Percentiles rank a stretch among this genome's conserved stretches.
Conservation (phyloP, 768 basidiomycete genomes). For the Suillus cothurnatus region DNA sequence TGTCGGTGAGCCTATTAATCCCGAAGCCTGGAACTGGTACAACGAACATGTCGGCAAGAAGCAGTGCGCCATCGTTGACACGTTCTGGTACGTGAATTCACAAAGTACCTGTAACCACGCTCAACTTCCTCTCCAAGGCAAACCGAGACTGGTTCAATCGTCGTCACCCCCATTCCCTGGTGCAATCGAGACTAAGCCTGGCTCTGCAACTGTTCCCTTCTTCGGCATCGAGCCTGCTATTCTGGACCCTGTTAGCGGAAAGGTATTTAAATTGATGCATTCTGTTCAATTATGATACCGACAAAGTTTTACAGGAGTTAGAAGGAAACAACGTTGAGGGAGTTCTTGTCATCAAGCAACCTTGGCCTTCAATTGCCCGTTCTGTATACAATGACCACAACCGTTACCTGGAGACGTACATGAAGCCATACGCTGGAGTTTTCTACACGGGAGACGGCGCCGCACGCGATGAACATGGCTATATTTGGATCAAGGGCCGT, state of each 20-base stretch:
- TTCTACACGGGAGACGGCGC: conserved; percentile 99
- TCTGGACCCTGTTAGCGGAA: conserved; percentile 80
- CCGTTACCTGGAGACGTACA: conserved; percentile 78
- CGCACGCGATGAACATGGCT: conserved; percentile 90
- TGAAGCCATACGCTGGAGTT: conserved; percentile 85
- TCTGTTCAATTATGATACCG: not conserved
- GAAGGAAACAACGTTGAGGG: conserved; percentile 87
- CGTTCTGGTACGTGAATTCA: conserved; percentile 64
- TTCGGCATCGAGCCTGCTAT: conserved; percentile 91
- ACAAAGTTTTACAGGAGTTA: conserved; percentile 48
- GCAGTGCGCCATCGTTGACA: conserved; percentile 94
- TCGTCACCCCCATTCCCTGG: conserved; percentile 94
- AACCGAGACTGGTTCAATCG: conserved; percentile 97
- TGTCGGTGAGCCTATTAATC: conserved; percentile 99
- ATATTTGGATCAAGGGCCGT: conserved; percentile 98
- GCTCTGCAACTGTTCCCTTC: conserved; percentile 97
- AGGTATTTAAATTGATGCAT: conserved; percentile 37
- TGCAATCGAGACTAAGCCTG: conserved; percentile 94
- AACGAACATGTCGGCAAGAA: conserved; percentile 89
- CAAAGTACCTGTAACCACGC: not conserved
- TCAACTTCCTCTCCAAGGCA: conserved; percentile 54
- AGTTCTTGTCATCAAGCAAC: conserved; percentile 79
- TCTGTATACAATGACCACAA: conserved; percentile 93
- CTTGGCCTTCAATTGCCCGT: conserved; percentile 96
- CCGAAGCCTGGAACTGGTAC: conserved; percentile 99